Conservation (phyloP, 2,329 filamentous ascomycete species). For the Drechslera avenae region DNA sequence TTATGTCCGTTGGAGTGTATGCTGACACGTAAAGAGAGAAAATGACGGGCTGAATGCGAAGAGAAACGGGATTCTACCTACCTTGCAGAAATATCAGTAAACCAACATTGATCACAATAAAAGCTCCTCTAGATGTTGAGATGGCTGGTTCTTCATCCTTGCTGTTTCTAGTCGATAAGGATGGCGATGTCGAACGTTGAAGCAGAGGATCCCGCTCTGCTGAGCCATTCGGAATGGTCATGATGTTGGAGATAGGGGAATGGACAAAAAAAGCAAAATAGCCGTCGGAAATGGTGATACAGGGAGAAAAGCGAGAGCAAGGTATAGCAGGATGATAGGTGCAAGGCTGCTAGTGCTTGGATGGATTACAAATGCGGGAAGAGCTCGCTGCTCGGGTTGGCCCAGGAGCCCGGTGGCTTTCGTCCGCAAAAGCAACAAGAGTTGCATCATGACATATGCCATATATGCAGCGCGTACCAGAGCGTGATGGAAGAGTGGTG, state of each 20-base stretch:
- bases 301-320: neutral
- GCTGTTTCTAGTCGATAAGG: conserved; percentile 23
- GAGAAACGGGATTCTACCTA: conserved; percentile 26
- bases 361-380: conserved; percentile 32
- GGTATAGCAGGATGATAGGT: conserved; percentile 17
- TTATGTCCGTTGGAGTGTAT: neutral
- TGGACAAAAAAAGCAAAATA: neutral
- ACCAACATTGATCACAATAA: conserved; percentile 61
- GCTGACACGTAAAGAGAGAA: neutral
- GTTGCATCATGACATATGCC: neutral
- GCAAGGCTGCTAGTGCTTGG: conserved; percentile 12
- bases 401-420: conserved; percentile 14
- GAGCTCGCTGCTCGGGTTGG: neutral
- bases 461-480: neutral
- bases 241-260: conserved; percentile 4
- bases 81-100: conserved; percentile 66
- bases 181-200: conserved; percentile 24
- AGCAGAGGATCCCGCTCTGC: conserved; percentile 39
- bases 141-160: conserved; percentile 30
- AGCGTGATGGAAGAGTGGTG: neutral
- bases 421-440: conserved; percentile 11
- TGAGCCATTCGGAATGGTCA: conserved; percentile 18
- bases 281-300: neutral
- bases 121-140: conserved; percentile 33
- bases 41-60: neutral